A percentile compares a stretch with the other conserved stretches of the same genome.
phyloP scores from a whole-genome alignment of 2,329 filamentous ascomycete genomes.

The Dactylellina haptotyla region DNA sequence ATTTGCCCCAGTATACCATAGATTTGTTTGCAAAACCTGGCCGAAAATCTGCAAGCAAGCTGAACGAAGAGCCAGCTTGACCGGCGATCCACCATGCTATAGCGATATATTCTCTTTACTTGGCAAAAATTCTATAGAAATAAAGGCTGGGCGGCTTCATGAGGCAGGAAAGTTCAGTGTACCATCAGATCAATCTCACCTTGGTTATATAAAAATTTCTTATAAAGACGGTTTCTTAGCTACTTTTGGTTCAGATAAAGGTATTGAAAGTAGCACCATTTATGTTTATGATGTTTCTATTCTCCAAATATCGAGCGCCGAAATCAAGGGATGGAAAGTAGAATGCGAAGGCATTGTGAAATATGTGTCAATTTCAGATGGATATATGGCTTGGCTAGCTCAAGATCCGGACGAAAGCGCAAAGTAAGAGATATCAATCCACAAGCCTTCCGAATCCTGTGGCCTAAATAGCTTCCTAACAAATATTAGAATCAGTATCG shows the following conservation, averaged over 20 bases:
- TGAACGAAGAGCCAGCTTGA: not conserved
- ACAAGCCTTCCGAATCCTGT: not conserved
- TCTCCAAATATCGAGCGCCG: not conserved
- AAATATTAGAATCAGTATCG: not conserved
- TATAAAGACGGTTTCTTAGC: constrained; percentile 8
- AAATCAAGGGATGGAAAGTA: not conserved
- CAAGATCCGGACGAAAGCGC: not conserved
- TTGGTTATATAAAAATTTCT: not conserved
- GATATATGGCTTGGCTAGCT: constrained; percentile 1
- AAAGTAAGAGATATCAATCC: not conserved
- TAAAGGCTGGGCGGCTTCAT: not conserved
- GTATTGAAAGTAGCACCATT: not conserved
- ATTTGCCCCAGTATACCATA: constrained; percentile 1
- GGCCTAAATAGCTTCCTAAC: not conserved
- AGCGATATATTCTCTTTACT: not conserved
- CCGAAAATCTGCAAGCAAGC: not conserved
- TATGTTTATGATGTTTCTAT: constrained; percentile 9
- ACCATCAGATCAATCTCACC: not conserved
- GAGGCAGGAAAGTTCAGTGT: not conserved
- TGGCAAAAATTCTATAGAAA: not conserved
- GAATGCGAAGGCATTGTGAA: not conserved
- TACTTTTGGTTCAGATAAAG: not conserved
- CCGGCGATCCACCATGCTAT: not conserved
- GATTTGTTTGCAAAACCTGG: constrained; percentile 1
- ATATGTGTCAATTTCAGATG: constrained; percentile 7